Conservation (phyloP, 1,139 yeast genomes). For the Candida sp. region DNA sequence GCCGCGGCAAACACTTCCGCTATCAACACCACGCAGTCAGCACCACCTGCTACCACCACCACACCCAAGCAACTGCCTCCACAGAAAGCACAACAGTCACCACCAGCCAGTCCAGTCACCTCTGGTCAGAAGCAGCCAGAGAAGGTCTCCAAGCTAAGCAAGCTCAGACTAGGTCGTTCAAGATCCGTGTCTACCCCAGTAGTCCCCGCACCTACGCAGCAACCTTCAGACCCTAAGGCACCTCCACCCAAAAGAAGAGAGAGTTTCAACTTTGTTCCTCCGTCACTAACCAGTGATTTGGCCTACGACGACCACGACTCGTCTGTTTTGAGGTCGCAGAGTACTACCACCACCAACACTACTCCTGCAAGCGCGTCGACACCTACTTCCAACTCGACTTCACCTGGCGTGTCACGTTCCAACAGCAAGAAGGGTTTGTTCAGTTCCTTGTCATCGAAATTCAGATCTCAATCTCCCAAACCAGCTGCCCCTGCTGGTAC, state of each 20-base stretch:
- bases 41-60: not conserved
- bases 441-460: slow-evolving; percentile 59
- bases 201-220: not conserved
- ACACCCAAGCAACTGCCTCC: slow-evolving; percentile 3
- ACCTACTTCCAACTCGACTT: slow-evolving; percentile 3
- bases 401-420: slow-evolving; percentile 24
- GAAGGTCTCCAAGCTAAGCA: slow-evolving; percentile 23
- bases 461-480: slow-evolving; percentile 30
- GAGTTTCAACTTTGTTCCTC: slow-evolving; percentile 14
- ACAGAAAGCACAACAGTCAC: slow-evolving; percentile 3
- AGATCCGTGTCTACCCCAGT: slow-evolving; percentile 34
- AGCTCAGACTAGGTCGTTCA: slow-evolving; percentile 32
- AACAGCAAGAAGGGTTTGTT: slow-evolving; percentile 43
- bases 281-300: slow-evolving; percentile 15
- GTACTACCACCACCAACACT: slow-evolving; percentile 16
- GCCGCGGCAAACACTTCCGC: not conserved
- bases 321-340: slow-evolving; percentile 9
- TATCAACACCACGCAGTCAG: not conserved
- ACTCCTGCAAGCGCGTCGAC: slow-evolving; percentile 9
- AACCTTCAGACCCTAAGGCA: not conserved
- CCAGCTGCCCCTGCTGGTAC: slow-evolving; percentile 18
- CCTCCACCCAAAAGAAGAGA: slow-evolving; percentile 12
- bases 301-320: slow-evolving; percentile 14
- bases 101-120: not conserved
- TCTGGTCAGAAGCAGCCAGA: slow-evolving; percentile 5